A percentile compares a stretch with the other conserved stretches of the same genome.
Conservation (phyloP, 225 moss, liverwort and hornwort species). For the Marchantia paleacea region DNA sequence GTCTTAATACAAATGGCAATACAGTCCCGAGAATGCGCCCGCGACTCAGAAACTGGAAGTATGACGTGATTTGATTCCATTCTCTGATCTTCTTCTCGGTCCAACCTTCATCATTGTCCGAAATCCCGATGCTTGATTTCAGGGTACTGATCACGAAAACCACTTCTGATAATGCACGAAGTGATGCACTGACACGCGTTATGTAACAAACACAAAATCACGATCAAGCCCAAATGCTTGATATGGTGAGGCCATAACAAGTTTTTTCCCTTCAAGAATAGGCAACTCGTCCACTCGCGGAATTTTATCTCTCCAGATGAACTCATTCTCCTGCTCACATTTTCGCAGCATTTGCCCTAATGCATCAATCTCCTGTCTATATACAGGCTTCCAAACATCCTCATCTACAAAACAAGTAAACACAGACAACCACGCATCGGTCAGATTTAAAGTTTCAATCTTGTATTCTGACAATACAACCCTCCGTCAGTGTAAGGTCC, state of each 20-base stretch:
- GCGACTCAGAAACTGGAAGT: neutral
- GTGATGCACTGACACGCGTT: neutral
- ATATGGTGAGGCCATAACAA: constrained; percentile 77
- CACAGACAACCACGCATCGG: neutral
- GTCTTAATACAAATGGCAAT: neutral
- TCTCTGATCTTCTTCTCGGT: neutral
- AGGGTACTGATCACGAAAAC: neutral
- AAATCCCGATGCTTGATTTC: neutral
- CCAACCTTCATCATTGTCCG: neutral
- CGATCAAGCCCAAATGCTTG: constrained; percentile 87
- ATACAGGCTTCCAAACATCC: constrained; percentile 77
- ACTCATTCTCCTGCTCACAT: constrained; percentile 89
- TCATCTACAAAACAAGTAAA: constrained; percentile 54
- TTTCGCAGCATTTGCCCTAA: constrained; percentile 64
- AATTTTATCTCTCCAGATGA: constrained; percentile 80
- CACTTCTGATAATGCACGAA: neutral
- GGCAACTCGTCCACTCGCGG: constrained; percentile 88
- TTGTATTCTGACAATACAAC: neutral
- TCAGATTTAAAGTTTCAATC: neutral
- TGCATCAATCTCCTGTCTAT: constrained; percentile 73
- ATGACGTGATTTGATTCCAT: neutral
- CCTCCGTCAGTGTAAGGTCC: neutral
- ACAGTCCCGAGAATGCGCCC: neutral
- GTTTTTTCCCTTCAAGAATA: constrained; percentile 79
- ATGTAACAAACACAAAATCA: constrained; percentile 90